Evolutionary conservation across 805 yeast genomes (phyloP).

Genomic region (Myxozyma udenii): DNA sequence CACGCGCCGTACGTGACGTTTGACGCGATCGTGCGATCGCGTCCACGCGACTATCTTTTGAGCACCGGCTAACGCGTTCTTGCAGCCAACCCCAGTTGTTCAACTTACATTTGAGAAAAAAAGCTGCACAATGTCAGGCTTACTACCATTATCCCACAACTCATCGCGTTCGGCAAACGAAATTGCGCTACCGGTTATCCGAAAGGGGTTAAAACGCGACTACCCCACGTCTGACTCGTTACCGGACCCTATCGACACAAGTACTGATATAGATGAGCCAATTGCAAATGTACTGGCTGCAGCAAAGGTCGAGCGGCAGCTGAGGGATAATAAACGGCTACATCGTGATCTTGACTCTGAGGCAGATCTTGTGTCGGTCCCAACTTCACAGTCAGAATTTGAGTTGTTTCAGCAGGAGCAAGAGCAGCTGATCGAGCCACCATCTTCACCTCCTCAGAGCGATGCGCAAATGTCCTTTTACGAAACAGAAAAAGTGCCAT

Average conservation of each 20-base stretch:
- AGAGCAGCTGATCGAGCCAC: conserved; percentile 10
- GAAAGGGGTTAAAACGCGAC: conserved; percentile 24
- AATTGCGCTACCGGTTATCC: conserved; percentile 15
- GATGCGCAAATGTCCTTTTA: conserved; percentile 13
- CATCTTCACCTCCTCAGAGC: conserved; percentile 25
- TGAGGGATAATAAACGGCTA: conserved; percentile 1
- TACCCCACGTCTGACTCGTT: conserved; percentile 28
- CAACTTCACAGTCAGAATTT: conserved; percentile 3
- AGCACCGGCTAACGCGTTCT: too few species aligned
- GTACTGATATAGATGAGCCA: conserved; percentile 10
- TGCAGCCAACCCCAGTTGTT: too few species aligned
- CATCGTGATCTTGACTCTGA: conserved; percentile 2
- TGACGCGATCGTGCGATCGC: too few species aligned
- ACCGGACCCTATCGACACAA: conserved; percentile 9
- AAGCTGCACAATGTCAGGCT: neutral
- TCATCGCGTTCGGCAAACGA: conserved; percentile 17
- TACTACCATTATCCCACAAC: conserved; percentile 26
- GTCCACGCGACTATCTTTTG: too few species aligned
- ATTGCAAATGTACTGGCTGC: neutral
- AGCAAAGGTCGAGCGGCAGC: neutral
- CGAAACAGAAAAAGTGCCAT: neutral
- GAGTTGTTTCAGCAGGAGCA: conserved; percentile 7
- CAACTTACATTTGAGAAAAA: too few species aligned
- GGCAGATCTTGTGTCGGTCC: neutral
- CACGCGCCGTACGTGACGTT: too few species aligned